phyloP scores from a whole-genome alignment of 306 rosid genomes.

The Rosa multiflora region DNA sequence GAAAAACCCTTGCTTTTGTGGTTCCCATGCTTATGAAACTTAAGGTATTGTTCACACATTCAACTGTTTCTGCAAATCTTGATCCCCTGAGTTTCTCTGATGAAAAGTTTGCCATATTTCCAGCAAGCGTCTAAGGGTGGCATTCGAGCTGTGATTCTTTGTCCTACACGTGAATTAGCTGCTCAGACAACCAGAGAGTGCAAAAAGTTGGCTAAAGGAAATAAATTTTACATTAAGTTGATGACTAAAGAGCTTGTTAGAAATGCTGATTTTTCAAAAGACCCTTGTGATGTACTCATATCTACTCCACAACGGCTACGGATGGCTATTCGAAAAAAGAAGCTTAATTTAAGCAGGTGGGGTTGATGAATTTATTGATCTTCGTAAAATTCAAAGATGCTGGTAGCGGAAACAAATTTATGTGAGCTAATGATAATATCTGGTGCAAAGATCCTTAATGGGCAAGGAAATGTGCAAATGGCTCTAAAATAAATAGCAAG shows the following conservation, averaged over 20 bases:
- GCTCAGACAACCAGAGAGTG: slow-evolving; percentile 87
- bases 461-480: not conserved
- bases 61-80: slow-evolving; percentile 7
- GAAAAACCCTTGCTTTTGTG: slow-evolving; percentile 89
- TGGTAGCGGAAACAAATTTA: not conserved
- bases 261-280: slow-evolving; percentile 68
- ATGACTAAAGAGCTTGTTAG: slow-evolving; percentile 60
- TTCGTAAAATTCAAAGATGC: slow-evolving; percentile 13
- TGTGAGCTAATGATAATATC: not conserved
- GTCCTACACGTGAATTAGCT: slow-evolving; percentile 88
- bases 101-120: slow-evolving; percentile 14
- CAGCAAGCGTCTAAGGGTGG: slow-evolving; percentile 62
- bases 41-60: slow-evolving; percentile 53
- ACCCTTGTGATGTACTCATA: slow-evolving; percentile 75
- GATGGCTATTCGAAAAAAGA: slow-evolving; percentile 57
- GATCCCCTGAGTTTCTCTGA: slow-evolving; percentile 25
- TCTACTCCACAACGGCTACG: slow-evolving; percentile 83
- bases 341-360: slow-evolving; percentile 75
- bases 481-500: not conserved
- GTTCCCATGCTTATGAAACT: slow-evolving; percentile 93
- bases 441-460: not conserved
- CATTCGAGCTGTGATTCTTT: slow-evolving; percentile 78
- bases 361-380: slow-evolving; percentile 25
- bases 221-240: slow-evolving; percentile 58
- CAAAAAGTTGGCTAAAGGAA: slow-evolving; percentile 74